Conservation (phyloP, 2,329 filamentous ascomycete genomes). For the Aaosphaeria arxii region DNA sequence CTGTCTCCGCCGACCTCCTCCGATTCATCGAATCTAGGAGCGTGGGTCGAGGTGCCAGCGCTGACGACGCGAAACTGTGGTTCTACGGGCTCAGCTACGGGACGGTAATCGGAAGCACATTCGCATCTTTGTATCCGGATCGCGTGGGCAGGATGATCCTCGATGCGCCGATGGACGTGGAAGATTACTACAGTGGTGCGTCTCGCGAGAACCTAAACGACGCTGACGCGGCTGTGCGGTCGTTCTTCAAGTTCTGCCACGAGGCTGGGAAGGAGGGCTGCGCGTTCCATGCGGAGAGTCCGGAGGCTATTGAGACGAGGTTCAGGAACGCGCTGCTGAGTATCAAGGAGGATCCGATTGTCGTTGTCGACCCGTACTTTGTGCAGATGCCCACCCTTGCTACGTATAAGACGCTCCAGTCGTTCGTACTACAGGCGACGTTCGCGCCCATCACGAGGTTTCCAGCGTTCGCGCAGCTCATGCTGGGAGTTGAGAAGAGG, state of each 20-base stretch:
- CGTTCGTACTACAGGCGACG: not conserved
- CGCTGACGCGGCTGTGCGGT: constrained; percentile 49
- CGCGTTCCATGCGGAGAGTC: constrained; percentile 1
- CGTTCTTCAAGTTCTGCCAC: constrained; percentile 57
- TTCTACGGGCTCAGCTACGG: constrained; percentile 46
- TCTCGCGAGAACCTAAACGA: constrained; percentile 4
- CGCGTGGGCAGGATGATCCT: constrained; percentile 42
- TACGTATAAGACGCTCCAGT: not conserved
- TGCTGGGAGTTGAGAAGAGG: constrained; percentile 6
- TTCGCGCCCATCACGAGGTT: constrained; percentile 1
- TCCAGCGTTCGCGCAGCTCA: constrained; percentile 3
- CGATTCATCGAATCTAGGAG: constrained; percentile 20
- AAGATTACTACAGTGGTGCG: constrained; percentile 46
- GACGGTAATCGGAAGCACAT: constrained; percentile 45
- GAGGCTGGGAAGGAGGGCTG: constrained; percentile 39
- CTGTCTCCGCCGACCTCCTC: constrained; percentile 28
- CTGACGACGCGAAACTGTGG: constrained; percentile 31
- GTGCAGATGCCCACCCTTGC: constrained; percentile 1
- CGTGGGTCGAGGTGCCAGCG: constrained; percentile 9
- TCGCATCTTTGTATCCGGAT: constrained; percentile 46
- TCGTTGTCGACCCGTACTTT: constrained; percentile 1
- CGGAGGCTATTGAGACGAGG: not conserved
- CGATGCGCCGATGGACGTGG: constrained; percentile 41
- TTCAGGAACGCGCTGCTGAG: constrained; percentile 1
- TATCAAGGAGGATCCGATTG: constrained; percentile 1